These are phyloP conservation scores for Solanum hybrid DNA, from an alignment of 305 asterid genomes.

Conservation along the genomic window DNA sequence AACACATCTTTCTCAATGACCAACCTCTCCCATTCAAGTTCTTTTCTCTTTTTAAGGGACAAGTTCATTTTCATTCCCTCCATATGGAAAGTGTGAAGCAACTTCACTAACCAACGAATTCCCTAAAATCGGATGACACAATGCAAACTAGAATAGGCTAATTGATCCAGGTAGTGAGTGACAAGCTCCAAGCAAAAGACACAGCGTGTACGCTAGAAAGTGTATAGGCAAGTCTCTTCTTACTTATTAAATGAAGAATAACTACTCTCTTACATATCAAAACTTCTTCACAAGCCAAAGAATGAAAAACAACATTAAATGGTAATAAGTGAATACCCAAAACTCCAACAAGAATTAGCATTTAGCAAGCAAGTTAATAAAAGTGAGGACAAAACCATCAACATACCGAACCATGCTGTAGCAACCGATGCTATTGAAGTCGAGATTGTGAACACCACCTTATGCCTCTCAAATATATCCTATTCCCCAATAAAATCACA, in stretches of 20 bases:
- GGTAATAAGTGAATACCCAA: neutral
- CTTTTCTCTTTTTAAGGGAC: neutral
- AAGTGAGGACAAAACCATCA: neutral
- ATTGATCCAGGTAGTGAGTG: neutral
- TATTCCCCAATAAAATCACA: constrained; percentile 21
- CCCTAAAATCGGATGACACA: neutral
- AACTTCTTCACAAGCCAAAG: neutral
- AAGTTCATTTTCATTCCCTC: neutral
- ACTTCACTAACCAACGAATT: neutral
- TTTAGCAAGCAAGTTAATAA: neutral
- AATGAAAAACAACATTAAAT: neutral
- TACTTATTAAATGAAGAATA: neutral
- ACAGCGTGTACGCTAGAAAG: neutral
- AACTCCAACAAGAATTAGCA: neutral
- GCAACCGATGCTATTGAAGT: constrained; percentile 83
- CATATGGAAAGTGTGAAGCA: neutral
- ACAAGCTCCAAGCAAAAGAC: neutral
- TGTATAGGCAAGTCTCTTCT: neutral
- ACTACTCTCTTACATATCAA: neutral
- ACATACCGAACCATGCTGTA: constrained; percentile 75
- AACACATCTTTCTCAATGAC: neutral
- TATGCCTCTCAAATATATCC: constrained; percentile 87
- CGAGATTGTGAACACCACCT: constrained; percentile 64
- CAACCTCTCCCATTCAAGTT: neutral
- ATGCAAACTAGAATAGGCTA: neutral